These are phyloP conservation scores for Trichoderma sp. DNA, from an alignment of 2,329 filamentous ascomycete species.

Conservation along the genomic window DNA sequence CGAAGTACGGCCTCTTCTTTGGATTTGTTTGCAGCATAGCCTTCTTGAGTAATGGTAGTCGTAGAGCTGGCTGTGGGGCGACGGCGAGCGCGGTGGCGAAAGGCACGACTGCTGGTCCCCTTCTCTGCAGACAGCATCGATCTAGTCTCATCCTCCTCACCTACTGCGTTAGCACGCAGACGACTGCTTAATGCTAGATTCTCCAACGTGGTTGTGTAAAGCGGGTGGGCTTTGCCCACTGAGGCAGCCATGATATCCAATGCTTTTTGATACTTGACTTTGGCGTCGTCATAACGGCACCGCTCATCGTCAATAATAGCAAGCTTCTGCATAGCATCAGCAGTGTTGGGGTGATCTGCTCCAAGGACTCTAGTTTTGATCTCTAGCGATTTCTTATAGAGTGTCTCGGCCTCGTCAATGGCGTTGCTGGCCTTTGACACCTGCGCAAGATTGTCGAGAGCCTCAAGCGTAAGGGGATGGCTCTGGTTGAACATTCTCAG, in stretches of 20 bases:
- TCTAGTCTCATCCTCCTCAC: constrained; percentile 19
- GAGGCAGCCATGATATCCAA: constrained; percentile 33
- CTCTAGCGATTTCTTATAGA: constrained; percentile 37
- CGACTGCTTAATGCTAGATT: constrained; percentile 35
- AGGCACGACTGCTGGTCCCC: neutral
- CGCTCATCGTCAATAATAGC: constrained; percentile 37
- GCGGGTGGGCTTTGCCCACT: constrained; percentile 34
- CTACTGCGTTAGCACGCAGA: constrained; percentile 28
- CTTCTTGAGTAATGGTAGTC: constrained; percentile 11
- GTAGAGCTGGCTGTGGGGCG: constrained; percentile 16
- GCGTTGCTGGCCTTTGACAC: constrained; percentile 34
- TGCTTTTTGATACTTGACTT: constrained; percentile 33
- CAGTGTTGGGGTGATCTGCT: constrained; percentile 34
- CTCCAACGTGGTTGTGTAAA: constrained; percentile 35
- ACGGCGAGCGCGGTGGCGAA: constrained; percentile 14
- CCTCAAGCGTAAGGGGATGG: constrained; percentile 37
- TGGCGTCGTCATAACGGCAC: constrained; percentile 33
- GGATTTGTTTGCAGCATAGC: constrained; percentile 8
- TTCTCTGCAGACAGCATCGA: constrained; percentile 7
- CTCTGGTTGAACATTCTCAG: constrained; percentile 35
- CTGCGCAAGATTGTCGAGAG: constrained; percentile 37
- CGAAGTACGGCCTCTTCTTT: constrained; percentile 28
- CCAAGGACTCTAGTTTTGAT: constrained; percentile 34
- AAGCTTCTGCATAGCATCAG: constrained; percentile 35
- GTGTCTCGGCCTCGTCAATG: constrained; percentile 37